Conservation (phyloP, 192 early-diverging fungal species). For the Dissophora globulifera region DNA sequence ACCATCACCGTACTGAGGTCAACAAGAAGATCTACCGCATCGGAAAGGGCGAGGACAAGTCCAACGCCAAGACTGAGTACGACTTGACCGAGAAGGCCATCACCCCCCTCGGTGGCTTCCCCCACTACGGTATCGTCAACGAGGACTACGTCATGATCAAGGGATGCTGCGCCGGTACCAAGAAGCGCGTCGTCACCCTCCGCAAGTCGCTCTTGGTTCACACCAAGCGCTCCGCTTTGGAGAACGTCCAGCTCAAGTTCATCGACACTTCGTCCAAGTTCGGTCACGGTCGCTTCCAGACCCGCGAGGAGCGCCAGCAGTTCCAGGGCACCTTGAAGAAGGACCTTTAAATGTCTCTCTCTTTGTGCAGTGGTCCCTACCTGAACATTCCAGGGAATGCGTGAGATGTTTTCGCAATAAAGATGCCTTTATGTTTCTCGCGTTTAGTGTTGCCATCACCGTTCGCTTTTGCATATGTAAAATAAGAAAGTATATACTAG, state of each 20-base stretch:
- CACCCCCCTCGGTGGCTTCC: conserved; percentile 99
- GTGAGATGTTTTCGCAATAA: conserved; percentile 34
- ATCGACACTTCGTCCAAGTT: conserved; percentile 99
- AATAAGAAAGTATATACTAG: too few species aligned
- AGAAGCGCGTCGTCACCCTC: conserved; percentile 97
- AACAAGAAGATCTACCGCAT: conserved; percentile 99
- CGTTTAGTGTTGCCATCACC: too few species aligned
- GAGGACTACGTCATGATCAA: conserved; percentile 99
- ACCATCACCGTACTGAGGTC: conserved; percentile 99
- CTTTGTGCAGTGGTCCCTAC: conserved; percentile 2
- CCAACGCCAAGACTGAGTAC: conserved; percentile 93
- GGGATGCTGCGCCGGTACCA: conserved; percentile 96
- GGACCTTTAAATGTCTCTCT: conserved; percentile 65
- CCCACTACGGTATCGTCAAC: conserved; percentile 98
- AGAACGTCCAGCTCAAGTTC: conserved; percentile 98
- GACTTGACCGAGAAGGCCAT: conserved; percentile 96
- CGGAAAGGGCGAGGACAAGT: conserved; percentile 84
- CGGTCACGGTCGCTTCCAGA: conserved; percentile 99
- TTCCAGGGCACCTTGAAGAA: conserved; percentile 95
- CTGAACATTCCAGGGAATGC: conserved; percentile 29
- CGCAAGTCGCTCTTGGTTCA: conserved; percentile 97
- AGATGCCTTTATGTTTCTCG: background rate
- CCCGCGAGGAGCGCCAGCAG: conserved; percentile 91
- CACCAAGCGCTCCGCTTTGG: conserved; percentile 96
- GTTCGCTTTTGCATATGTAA: background rate